Base-by-base conservation (phyloP, 2,329 filamentous ascomycete species). In the Scleromitrula shiraiana region DNA sequence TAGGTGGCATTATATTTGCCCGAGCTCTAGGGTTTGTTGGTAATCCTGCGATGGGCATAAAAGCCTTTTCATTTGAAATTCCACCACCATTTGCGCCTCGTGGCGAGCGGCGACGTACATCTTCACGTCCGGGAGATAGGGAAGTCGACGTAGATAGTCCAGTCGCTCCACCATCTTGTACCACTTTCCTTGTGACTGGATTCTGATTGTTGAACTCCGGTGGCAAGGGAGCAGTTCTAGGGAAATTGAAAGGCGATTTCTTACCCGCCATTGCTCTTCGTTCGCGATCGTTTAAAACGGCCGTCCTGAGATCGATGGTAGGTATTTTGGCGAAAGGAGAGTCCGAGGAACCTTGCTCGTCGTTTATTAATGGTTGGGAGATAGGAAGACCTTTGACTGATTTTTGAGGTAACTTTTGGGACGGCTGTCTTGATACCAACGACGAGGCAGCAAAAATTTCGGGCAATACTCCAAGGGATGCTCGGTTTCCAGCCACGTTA, bases 241-340 rank as follows among this genome's bases (percentile, higher is more conserved):
- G 53, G 5, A 56, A 52, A 14, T 58, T 48, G 17, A 62, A 53
- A 29, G 46, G 53, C 7, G 56, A 50, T 43, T 55, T 58, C 3
- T 51, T 56, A 17, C 49, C 46, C 14, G 54, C 56, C 26, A 33
- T 58, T 36, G 59, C 54, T 30, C 62, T 56, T 22, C 63, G 53
- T 40, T 59, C 53, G 7, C 60, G 53, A 41, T 65, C 63, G 36
- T 61, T 63, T 14, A 38, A 47, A 41, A 56, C 55, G 2, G 62
- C 63, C 10, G 59, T 61, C 20, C 55, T 53, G 32, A 65, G 55
- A 49, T 64, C 62, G 20, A 64, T 58, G 2, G 63, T 64, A 23
- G 53, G 54, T n/a, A 65, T 60, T 47, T 53, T 54, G 10, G 59
- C 49, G 37, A 62, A 62, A 9, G 55, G 53, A 23, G 56, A 52